A percentile compares a stretch with the other conserved stretches of the same genome.
phyloP scores from a whole-genome alignment of 2,329 filamentous ascomycete species.

The Tolypocladium inflatum region DNA sequence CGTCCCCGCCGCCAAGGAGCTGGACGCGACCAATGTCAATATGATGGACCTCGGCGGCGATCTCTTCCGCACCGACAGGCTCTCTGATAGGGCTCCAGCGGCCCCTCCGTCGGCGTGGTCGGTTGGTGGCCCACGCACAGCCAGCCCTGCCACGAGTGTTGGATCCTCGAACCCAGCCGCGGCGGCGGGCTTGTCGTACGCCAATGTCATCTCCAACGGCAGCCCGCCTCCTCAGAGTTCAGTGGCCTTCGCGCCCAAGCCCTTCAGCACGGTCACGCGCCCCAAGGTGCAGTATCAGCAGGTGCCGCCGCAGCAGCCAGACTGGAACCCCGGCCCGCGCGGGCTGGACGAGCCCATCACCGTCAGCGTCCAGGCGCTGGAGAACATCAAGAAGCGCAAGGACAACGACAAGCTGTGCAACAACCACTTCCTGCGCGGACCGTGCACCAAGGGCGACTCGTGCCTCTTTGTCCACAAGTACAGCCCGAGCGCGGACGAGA shows the following conservation, averaged over 20 bases:
- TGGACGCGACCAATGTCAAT: constrained; percentile 35
- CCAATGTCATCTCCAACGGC: constrained; percentile 28
- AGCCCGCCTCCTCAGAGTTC: constrained; percentile 31
- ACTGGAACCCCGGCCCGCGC: constrained; percentile 44
- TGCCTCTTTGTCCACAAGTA: constrained; percentile 51
- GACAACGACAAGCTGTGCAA: constrained; percentile 51
- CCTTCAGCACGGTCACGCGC: constrained; percentile 1
- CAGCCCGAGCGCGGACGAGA: constrained; percentile 41
- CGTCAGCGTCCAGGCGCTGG: constrained; percentile 35
- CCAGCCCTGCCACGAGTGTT: constrained; percentile 8
- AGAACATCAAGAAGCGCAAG: constrained; percentile 46
- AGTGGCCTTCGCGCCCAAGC: constrained; percentile 27
- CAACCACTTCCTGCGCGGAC: constrained; percentile 49
- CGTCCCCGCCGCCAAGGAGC: constrained; percentile 37
- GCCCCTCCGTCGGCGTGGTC: neutral
- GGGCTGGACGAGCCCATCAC: constrained; percentile 44
- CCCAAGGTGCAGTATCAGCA: constrained; percentile 9
- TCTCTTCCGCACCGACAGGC: constrained; percentile 46
- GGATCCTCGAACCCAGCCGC: constrained; percentile 4
- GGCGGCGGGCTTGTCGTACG: constrained; percentile 24
- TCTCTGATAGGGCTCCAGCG: constrained; percentile 25
- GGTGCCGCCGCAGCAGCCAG: constrained; percentile 17
- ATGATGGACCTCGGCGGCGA: constrained; percentile 34
- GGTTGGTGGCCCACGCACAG: neutral
- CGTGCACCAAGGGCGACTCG: constrained; percentile 42